Evolutionary conservation across 768 basidiomycete species (phyloP), one percentile per base, ranked within the genome.

Genomic region (Boletus rufocinnamomeus): DNA sequence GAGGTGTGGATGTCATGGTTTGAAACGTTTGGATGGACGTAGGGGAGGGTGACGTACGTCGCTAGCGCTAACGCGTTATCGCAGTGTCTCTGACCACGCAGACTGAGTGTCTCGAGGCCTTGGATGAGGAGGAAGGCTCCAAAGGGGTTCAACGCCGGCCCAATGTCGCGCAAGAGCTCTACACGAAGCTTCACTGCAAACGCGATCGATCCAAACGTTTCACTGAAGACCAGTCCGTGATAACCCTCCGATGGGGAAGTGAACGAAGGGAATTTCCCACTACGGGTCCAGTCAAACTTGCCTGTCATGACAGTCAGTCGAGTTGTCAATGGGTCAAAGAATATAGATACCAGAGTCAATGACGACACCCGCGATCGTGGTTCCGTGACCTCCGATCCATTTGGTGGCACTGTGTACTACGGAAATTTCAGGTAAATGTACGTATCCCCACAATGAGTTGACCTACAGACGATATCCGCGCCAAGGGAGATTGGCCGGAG

Each of bases 381-480:
- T 86, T n/a, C 87, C 86, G 50, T 85, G 84, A 0, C 84, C 84
- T 1, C 84, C 78, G 7, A 88, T 83, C 87, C 86, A 88, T 65
- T 88, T 87, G 0, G 85, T 87, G 3, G 82, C 82, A 32, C 80
- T 82, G 63, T 84, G 80, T 0, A 83, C 82, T 80, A 23, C 16
- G 2, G 27, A 44, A 8, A 50, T 37, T 51, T 58, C 49, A 52
- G 23, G 21, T 6, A 41, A 25, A 47, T 17, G 5, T 11, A 37
- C 10, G 40, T n/a, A 17, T 23, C 1, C 37, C 7, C 8, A 14
- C 13, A 17, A 35, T 4, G 25, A 30, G n/a, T 37, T 19, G 44
- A 66, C 75, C 47, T 16, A 77, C 79, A 51, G 56, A 86, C 75
- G 44, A 85, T 83, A 59, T 86, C 81, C 5, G 84, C 83, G 21